Evolutionary conservation across 2,329 filamentous ascomycete genomes (phyloP), one percentile per base, ranked within the genome.

Genomic region (Fusarium annulatum): DNA sequence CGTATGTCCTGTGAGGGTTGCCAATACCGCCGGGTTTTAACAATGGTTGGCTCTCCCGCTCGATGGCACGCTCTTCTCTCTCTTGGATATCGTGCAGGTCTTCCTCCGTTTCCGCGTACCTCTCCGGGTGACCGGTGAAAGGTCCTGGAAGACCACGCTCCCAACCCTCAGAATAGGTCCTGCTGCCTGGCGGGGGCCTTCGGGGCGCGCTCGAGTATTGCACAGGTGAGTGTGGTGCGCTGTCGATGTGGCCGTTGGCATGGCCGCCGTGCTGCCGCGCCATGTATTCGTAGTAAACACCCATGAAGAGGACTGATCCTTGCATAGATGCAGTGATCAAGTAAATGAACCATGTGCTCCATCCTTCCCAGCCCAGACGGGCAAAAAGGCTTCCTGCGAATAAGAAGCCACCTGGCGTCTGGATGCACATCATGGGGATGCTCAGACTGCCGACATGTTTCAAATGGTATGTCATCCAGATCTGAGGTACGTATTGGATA

Each of bases 371-470:
- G 1, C 96, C 96, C 26, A 98, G 87, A 51, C 96, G 89, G 12
- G 89, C 90, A 57, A 92, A 94, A 48, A 99, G 84, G 80, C 95
- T 98, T 18, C 88, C 92, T 0, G 96, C 95, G 84, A 97, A 98
- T 11, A 99, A 85, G 76, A 97, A 92, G 67, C 94, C 95, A 1
- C 96, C 96, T 0, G 96, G 96, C 0, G 96, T 98, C 82, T 99
- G 96, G 39, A 99, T 97, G 80, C 93, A 93, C 95, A 99, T 98
- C 93, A 98, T 98, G 9, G 94, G 92, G 64, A 99, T 96, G 79
- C 94, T 97, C 77, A 99, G 85, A 81, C 95, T 97, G 61, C 95
- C 95, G 4, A 97, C 93, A 77, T 95, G 92, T 80, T 96, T 93
- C 65, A 98, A 86, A 59, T 87, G 89, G 84, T 94, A 97, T 0